These are phyloP conservation scores for Mucor saturninus DNA, from an alignment of 371 early-diverging fungal species.

Conservation along the genomic window DNA sequence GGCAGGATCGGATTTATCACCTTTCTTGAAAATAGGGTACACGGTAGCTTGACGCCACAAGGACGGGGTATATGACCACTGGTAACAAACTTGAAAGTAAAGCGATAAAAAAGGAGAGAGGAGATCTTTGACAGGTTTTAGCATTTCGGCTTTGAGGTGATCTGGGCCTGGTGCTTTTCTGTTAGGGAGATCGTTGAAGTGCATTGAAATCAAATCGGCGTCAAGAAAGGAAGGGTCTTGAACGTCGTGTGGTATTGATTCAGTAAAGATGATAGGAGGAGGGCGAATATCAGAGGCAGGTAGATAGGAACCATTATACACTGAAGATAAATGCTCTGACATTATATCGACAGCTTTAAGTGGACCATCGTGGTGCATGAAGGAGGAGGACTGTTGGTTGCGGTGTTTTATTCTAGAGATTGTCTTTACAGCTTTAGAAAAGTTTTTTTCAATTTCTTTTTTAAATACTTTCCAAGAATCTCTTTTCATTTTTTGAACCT, in stretches of 20 bases:
- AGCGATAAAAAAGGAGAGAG: conserved; percentile 7
- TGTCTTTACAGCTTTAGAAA: background rate
- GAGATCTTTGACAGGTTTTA: conserved; percentile 16
- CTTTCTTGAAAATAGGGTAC: conserved; percentile 31
- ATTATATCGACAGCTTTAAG: conserved; percentile 12
- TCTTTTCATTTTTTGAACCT: conserved; percentile 1
- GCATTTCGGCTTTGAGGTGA: conserved; percentile 33
- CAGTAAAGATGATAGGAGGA: background rate
- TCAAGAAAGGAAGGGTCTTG: background rate
- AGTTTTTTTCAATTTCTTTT: conserved; percentile 11
- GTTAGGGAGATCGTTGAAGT: conserved; percentile 2
- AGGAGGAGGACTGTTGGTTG: conserved; percentile 5
- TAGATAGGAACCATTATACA: conserved; percentile 16
- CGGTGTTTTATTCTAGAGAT: conserved; percentile 4
- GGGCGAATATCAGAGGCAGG: background rate
- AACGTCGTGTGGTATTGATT: no score
- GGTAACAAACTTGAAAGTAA: conserved; percentile 30
- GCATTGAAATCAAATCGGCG: background rate
- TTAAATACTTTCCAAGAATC: conserved; percentile 4
- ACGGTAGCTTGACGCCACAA: conserved; percentile 34
- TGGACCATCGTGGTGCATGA: conserved; percentile 22
- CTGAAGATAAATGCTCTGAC: conserved; percentile 16
- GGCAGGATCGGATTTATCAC: conserved; percentile 15
- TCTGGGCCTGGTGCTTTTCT: conserved; percentile 32
- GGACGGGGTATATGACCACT: conserved; percentile 24